Evolutionary conservation across 345 rosid genomes (phyloP), one percentile per base, ranked within the genome.

Genomic region (Tarenaya hassleriana): DNA sequence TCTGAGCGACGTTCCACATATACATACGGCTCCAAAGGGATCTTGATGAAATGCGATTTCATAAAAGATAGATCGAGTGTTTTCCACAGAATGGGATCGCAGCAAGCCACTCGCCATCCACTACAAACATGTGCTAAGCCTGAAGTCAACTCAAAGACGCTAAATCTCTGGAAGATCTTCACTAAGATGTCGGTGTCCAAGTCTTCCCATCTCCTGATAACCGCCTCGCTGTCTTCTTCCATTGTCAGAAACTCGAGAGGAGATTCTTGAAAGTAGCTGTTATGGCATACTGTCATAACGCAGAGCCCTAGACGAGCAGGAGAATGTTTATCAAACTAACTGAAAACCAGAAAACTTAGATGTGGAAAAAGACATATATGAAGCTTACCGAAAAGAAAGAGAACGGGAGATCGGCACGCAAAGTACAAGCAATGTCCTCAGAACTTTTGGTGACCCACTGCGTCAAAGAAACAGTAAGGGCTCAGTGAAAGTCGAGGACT

Each of bases 131-230:
- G 81, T 57, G 81, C 88, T 51, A 80, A 55, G 58, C 84, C 82
- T 16, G 75, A 69, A 27, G 70, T 79, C 42, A 79, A 65, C 64
- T 82, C 66, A 35, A 44, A 48, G 61, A 82, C 52, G 55, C 60
- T 64, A 1, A 81, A 59, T 15, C 69, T 73, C 74, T 67, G 76
- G 56, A 86, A 80, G 31, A 86, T 82, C 64, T 61, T 74, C 58
- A 82, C 88, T 73, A 90, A 74, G 0, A 74, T 65, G 66, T 90
- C 94, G 17, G 56, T 74, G 58, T 84, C 80, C 68, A 86, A 18
- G 54, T 90, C 86, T 72, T 86, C 95, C 97, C 95, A 86, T 74
- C 80, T 81, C 71, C 80, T 73, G 21, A 33, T 35, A 11, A 50
- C 52, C 27, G 45, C 5, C 3, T 39, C 69, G 38, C 63, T 60